Evolutionary conservation across 345 rosid species (phyloP).

Genomic region (Ceriops decandra): DNA sequence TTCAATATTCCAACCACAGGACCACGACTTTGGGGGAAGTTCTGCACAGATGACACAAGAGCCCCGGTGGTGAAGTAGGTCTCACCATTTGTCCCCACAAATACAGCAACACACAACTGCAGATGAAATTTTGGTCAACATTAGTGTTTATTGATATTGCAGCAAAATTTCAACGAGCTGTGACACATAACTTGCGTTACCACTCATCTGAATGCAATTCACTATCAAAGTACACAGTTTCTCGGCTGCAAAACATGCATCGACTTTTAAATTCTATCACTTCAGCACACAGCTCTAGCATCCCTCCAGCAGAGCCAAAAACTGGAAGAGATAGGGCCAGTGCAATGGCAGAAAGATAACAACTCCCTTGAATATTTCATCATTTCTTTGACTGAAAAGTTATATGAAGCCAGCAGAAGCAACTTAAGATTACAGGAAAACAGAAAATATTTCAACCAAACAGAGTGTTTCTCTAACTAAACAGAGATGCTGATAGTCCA

Average conservation of each 20-base stretch:
- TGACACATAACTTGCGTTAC: no score
- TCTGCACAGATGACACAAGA: conserved; percentile 86
- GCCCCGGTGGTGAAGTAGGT: conserved; percentile 93
- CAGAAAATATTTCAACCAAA: not conserved
- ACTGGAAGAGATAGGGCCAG: not conserved
- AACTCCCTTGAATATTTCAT: no score
- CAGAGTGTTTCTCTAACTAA: not conserved
- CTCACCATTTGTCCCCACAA: conserved; percentile 86
- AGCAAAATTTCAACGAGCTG: no score
- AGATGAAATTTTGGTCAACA: no score
- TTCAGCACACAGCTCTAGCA: not conserved
- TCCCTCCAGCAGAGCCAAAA: not conserved
- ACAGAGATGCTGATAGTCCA: not conserved
- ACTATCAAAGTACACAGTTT: not conserved
- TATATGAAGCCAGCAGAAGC: no score
- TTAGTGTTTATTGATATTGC: no score
- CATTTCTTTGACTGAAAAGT: no score
- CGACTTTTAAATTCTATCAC: not conserved
- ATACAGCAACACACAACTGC: conserved; percentile 30
- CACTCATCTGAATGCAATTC: no score
- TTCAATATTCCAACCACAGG: conserved; percentile 97
- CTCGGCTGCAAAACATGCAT: not conserved
- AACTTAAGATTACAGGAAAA: not conserved
- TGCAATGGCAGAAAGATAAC: not conserved
- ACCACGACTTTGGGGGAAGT: conserved; percentile 90